Base-by-base conservation (phyloP, 1,284 basidiomycete species). In the Heliocybe sulcata region DNA sequence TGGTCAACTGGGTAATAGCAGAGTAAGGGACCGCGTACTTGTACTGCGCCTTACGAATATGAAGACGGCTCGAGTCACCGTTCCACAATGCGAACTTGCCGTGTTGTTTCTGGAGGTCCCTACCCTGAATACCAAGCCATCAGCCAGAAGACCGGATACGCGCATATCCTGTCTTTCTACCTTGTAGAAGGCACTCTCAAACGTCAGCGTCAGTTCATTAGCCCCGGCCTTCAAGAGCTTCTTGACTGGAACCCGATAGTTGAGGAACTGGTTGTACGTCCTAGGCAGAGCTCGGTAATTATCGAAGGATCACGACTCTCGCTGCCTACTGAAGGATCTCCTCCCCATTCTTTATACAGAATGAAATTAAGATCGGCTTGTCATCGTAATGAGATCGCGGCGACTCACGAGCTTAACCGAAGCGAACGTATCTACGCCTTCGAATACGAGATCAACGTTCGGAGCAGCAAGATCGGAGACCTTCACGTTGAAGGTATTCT, bases 41-140 rank as follows among this genome's bases (percentile, higher is more conserved):
- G 74, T 93, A 95, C 65, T 92, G 88, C 1, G 92, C 91, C 70
- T 94, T 94, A 52, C 93, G 82, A 45, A 94, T 87, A 65, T 94
- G 90, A 23, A 94, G 73, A 42, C 93, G 81, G 61, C 87, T 90
- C 0, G 89, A 85, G 65, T 94, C 90, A 3, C 93, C 93, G 64
- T 95, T 95, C 92, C 90, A 93, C 2, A 88, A 72, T 1, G 76
- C 68, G 35, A 80, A 66, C 64, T 85, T 87, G 6, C 75, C 77
- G 56, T 86, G 72, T 52, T 76, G 61, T 60, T 82, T 80, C 63
- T 91, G 87, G 2, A 87, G 69, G 55, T 78, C 80, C 59, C 83
- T 78, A 45, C 86, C 87, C 82, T 87, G 53, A 3, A 51, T 16
- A 31, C 45, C 50, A 16, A n/a, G 23, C 4, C 6, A 45, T 53